Evolutionary conservation across 345 rosid species (phyloP), one percentile per base, ranked within the genome.

Genomic region (Ricinus communis): DNA sequence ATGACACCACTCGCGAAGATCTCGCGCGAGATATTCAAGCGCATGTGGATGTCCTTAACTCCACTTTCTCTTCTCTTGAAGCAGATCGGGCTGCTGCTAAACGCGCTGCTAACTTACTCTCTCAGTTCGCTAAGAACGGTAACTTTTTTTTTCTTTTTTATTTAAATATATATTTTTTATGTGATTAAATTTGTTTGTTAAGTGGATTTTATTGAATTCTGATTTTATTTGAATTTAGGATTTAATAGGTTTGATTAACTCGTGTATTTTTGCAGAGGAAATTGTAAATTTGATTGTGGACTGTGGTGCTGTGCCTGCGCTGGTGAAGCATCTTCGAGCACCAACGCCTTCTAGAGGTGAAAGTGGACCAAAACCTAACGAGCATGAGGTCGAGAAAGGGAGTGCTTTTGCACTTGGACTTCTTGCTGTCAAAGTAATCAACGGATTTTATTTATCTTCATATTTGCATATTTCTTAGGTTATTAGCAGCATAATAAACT

Each of bases 361-460:
- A 14, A 52, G 46, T 53, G 54, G 33, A 31, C 43, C 66, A 2
- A 76, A 60, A 25, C 72, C 71, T 0, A 76, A 74, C 5, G 84
- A 85, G 59, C 82, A 82, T 49, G 91, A 85, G 51, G 86, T 89
- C 33, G 87, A 86, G 82, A 91, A 82, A 75, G 83, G 76, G 58
- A 76, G 90, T 70, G 87, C 94, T 56, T 50, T 83, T 31, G 81
- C 90, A 1, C 84, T 89, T 31, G 93, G 90, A 50, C 88, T 85
- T 53, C 85, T 91, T 46, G 90, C 91, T 0, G 68, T 82, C n/a
- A 81, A 83, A 72, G 91, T 89, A 81, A 68, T 14, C 9, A 6
- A 69, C 0, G 46, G 54, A 1, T 49, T 51, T 62, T 33, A 12
- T 70, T 18, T 49, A 36, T 27, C 27, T 27, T 0, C 47, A 43